Percentiles rank a stretch among this genome's conserved stretches.
phyloP scores from a whole-genome alignment of 257 asterid species.

The Salvia rosmarinus region DNA sequence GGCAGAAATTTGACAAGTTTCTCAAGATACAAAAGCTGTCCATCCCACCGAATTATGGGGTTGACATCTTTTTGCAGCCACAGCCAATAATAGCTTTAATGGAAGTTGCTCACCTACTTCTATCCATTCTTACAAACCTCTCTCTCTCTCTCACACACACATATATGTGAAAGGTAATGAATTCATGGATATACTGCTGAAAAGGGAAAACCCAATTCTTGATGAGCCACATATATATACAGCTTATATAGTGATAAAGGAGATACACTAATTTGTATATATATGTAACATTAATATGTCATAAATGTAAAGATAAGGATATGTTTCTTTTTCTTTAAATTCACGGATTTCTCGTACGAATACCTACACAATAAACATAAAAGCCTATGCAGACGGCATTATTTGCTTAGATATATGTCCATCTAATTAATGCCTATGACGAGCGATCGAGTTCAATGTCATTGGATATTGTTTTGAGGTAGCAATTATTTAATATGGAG shows the following conservation, averaged over 20 bases:
- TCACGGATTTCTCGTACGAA: neutral
- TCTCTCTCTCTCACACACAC: neutral
- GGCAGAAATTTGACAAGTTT: conserved; percentile 40
- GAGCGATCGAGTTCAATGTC: neutral
- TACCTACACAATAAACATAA: neutral
- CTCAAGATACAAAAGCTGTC: conserved; percentile 31
- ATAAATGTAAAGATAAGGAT: neutral
- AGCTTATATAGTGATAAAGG: neutral
- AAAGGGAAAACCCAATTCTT: neutral
- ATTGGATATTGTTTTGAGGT: conserved; percentile 22
- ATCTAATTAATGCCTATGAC: conserved; percentile 1
- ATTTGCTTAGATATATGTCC: neutral
- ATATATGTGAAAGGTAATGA: neutral
- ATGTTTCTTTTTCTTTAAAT: neutral
- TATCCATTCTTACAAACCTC: neutral
- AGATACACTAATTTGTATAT: neutral
- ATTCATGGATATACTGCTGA: conserved; percentile 10
- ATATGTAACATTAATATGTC: neutral
- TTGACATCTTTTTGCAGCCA: conserved; percentile 42
- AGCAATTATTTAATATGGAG: neutral
- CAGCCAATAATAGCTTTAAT: conserved; percentile 15
- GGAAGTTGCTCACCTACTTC: conserved; percentile 35
- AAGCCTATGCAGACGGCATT: neutral
- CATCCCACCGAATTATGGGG: conserved; percentile 35
- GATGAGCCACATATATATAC: neutral